Base-by-base conservation (phyloP, 2,329 filamentous ascomycete genomes). In the Phialocephala subalpina region DNA sequence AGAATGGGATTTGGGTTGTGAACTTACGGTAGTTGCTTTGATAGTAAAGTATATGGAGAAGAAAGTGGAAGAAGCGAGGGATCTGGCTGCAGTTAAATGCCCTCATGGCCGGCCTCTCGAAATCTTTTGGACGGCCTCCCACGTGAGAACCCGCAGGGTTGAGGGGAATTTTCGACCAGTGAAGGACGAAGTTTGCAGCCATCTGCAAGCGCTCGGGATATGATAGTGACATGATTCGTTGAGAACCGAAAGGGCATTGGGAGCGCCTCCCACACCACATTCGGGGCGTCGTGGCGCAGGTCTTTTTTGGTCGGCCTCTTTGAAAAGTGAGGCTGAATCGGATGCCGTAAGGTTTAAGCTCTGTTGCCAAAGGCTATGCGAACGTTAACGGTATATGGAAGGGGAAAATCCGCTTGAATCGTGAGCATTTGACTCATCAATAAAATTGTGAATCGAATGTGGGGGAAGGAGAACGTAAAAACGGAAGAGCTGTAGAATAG, bases 31-130 rank as follows among this genome's bases (percentile, higher is more conserved):
- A n/a, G n/a, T 3, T 27, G 22, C 49, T n/a, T 53, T 25, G 27
- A 18, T 7, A n/a, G 4, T 12, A 27, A 53, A 18, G 22, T 11
- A 18, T 5, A 16, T 7, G 16, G 12, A 27, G 16, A 33, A 3
- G 12, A 25, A n/a, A 53, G 27, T 4, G 27, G 11, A 18, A 49
- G 7, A 20, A 7, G 25, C 5, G 16, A 12, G 25, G 18, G 49
- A 27, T 53, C 1, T 53, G 5, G 14, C 22, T 3, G 22, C 20
- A 20, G 16, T 59, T 59, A 59, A 36, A 25, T 59, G 20, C 42
- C n/a, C 12, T 27, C 11, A 47, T 59, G 38, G 57, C 38, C 57
- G 57, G 57, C 57, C 57, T 47, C 57, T 20, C 25, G 12, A 45
- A 36, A 14, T 20, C 1, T n/a, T n/a, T 18, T 58, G 25, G 57